Conservation (phyloP, 805 yeast genomes). For the Lachancea kluyveri region DNA sequence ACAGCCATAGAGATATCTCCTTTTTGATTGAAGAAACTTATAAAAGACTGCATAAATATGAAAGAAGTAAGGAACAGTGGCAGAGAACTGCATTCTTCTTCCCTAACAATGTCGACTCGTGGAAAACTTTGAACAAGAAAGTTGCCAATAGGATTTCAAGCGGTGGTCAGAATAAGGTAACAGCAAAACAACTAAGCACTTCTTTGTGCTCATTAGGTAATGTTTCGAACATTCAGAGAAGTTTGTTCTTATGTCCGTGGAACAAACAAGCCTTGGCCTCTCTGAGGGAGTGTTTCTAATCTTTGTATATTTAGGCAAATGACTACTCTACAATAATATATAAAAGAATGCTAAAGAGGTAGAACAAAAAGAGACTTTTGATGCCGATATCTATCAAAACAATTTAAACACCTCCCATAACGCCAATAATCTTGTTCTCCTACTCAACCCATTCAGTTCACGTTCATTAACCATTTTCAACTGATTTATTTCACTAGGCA, state of each 20-base stretch:
- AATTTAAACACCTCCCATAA: constrained; percentile 52
- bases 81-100: constrained; percentile 66
- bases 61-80: constrained; percentile 37
- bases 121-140: constrained; percentile 56
- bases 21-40: constrained; percentile 48
- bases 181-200: constrained; percentile 42
- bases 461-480: constrained; percentile 52
- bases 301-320: not conserved
- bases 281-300: constrained; percentile 27
- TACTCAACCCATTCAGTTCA: constrained; percentile 49
- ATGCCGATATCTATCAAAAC: constrained; percentile 11
- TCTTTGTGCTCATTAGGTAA: constrained; percentile 44
- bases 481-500: constrained; percentile 71
- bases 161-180: constrained; percentile 42
- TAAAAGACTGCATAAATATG: constrained; percentile 30
- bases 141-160: constrained; percentile 56
- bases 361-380: no score
- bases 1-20: constrained; percentile 51
- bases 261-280: constrained; percentile 28
- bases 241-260: constrained; percentile 59
- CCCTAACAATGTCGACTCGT: constrained; percentile 62
- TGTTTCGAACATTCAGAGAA: constrained; percentile 56
- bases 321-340: no score
- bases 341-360: no score
- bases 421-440: constrained; percentile 48